Percentiles rank a stretch among this genome's conserved stretches.
Conservation (phyloP, 306 rosid species). For the Cicer bijugum region DNA sequence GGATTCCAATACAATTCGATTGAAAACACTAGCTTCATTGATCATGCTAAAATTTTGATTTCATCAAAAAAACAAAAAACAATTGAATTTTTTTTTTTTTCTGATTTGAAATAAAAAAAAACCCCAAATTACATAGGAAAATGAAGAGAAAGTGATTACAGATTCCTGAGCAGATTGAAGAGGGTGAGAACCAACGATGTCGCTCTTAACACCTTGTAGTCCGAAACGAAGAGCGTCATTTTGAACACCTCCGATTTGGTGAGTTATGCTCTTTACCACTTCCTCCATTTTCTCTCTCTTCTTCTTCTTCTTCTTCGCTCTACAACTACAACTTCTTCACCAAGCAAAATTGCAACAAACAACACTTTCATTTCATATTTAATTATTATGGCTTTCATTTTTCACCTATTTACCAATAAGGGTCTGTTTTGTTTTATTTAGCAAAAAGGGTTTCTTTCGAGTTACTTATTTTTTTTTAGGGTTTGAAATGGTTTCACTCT, state of each 20-base stretch:
- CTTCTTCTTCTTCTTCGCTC: slow-evolving; percentile 35
- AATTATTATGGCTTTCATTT: too few species aligned
- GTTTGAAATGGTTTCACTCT: too few species aligned
- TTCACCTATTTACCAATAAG: too few species aligned
- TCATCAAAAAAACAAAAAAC: not conserved
- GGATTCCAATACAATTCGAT: not conserved
- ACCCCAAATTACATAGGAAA: not conserved
- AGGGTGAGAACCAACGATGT: slow-evolving; percentile 74
- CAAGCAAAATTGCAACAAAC: not conserved
- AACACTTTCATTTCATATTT: too few species aligned
- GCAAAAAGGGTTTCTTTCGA: too few species aligned
- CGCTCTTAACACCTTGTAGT: slow-evolving; percentile 73
- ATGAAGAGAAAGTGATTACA: slow-evolving; percentile 51
- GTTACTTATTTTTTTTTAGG: too few species aligned
- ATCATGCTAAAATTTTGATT: not conserved
- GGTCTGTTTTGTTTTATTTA: too few species aligned
- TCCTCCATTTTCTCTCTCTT: slow-evolving; percentile 58
- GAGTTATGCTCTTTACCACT: slow-evolving; percentile 63
- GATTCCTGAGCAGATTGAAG: slow-evolving; percentile 70
- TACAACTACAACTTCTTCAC: slow-evolving; percentile 23
- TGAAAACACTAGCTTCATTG: slow-evolving; percentile 7
- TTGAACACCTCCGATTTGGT: slow-evolving; percentile 86
- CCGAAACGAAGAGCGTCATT: slow-evolving; percentile 84
- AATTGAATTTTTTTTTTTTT: too few species aligned
- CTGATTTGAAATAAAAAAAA: not conserved